phyloP scores from a whole-genome alignment of 176 grass and related monocot genomes.

The Carex kokanica region DNA sequence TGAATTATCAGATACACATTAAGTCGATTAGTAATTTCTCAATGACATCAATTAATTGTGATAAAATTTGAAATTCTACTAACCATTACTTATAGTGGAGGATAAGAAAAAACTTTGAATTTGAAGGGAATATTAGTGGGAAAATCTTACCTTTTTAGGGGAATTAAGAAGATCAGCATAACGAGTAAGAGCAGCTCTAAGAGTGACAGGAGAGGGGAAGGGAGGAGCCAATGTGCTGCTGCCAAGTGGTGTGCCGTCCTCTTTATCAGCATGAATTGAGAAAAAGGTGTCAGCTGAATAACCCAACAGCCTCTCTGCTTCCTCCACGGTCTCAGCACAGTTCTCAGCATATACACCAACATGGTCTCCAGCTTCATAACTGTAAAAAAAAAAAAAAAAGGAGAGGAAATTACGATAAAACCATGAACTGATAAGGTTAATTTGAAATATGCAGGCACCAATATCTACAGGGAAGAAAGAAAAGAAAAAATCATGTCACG shows the following conservation, averaged over 20 bases:
- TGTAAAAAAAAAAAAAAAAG: constrained; percentile 27
- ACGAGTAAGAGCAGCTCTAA: constrained; percentile 72
- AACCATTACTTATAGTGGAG: neutral
- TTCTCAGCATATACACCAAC: constrained; percentile 87
- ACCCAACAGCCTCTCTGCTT: constrained; percentile 72
- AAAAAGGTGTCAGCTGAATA: constrained; percentile 72
- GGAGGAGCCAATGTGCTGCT: constrained; percentile 67
- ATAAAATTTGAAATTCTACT: neutral
- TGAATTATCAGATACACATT: neutral
- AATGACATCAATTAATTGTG: neutral
- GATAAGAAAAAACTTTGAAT: neutral
- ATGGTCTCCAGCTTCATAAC: constrained; percentile 93
- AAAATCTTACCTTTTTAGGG: constrained; percentile 73
- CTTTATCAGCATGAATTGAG: constrained; percentile 77
- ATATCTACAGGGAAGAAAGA: neutral
- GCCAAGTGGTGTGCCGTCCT: constrained; percentile 73
- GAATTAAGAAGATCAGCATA: constrained; percentile 97
- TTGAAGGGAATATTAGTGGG: neutral
- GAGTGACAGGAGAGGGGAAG: constrained; percentile 63
- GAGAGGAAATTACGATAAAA: neutral
- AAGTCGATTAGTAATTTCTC: neutral
- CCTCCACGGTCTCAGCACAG: constrained; percentile 57
- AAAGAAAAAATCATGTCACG: neutral
- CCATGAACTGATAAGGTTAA: constrained; percentile 3
- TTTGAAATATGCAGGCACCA: neutral